These are phyloP conservation scores for Mortierella sp. DNA, from an alignment of 371 early-diverging fungal species.

Conservation along the genomic window DNA sequence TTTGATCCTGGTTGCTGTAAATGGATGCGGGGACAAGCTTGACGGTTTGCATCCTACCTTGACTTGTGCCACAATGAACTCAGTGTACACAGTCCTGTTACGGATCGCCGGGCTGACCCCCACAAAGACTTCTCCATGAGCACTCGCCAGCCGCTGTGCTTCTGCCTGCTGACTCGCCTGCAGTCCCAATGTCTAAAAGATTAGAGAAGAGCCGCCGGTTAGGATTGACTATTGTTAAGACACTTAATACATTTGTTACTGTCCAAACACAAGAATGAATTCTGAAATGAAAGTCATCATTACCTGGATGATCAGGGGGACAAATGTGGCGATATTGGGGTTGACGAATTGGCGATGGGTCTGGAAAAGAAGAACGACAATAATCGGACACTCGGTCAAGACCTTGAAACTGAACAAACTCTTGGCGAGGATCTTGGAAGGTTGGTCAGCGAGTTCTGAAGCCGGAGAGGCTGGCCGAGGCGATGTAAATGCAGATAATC, in stretches of 20 bases:
- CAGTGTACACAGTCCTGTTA: slow-evolving; percentile 81
- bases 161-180: slow-evolving; percentile 86
- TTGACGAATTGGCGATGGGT: slow-evolving; percentile 83
- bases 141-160: slow-evolving; percentile 79
- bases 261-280: not conserved
- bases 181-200: slow-evolving; percentile 73
- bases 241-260: not conserved
- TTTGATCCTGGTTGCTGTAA: not conserved
- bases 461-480: slow-evolving; percentile 88
- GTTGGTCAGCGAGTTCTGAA: slow-evolving; percentile 67
- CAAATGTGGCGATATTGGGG: slow-evolving; percentile 85
- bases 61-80: slow-evolving; percentile 91
- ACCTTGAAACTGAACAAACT: slow-evolving; percentile 96
- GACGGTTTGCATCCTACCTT: slow-evolving; percentile 68
- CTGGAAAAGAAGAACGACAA: slow-evolving; percentile 96
- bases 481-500: slow-evolving; percentile 69
- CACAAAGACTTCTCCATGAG: slow-evolving; percentile 79
- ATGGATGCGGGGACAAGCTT: too few species aligned
- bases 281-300: not conserved
- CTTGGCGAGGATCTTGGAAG: slow-evolving; percentile 77
- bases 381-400: slow-evolving; percentile 97
- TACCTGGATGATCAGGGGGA: slow-evolving; percentile 92
- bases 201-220: not conserved
- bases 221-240: not conserved
- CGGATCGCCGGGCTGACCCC: slow-evolving; percentile 87